A percentile compares a stretch with the other conserved stretches of the same genome.
Evolutionary conservation across 495 filamentous ascomycete genomes (phyloP).

Genomic region (Xylaria flabelliformis): DNA sequence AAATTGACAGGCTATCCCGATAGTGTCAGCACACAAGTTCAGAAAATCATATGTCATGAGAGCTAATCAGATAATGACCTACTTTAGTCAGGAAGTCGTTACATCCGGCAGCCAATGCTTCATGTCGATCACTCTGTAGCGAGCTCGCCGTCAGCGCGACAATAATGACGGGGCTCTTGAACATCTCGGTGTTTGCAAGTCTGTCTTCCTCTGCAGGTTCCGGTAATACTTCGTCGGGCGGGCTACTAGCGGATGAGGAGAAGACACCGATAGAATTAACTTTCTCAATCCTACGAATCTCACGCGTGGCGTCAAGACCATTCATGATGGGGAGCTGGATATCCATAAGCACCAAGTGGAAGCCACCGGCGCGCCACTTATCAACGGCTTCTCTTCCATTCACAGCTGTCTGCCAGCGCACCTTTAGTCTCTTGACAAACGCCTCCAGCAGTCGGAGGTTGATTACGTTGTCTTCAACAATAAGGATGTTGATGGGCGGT

Average conservation of each 20-base stretch:
- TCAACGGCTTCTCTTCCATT: slow-evolving; percentile 91
- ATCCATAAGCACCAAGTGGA: slow-evolving; percentile 97
- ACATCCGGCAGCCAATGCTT: slow-evolving; percentile 92
- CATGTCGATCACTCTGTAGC: slow-evolving; percentile 91
- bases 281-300: slow-evolving; percentile 88
- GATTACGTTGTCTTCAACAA: slow-evolving; percentile 98
- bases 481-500: slow-evolving; percentile 95
- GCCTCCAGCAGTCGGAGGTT: slow-evolving; percentile 91
- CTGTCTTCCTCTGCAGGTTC: slow-evolving; percentile 66
- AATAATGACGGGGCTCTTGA: slow-evolving; percentile 97
- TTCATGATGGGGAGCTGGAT: slow-evolving; percentile 98
- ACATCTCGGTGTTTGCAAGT: slow-evolving; percentile 72
- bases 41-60: background rate
- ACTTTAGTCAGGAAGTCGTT: slow-evolving; percentile 99
- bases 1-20: slow-evolving; percentile 84
- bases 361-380: slow-evolving; percentile 94
- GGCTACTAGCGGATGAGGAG: slow-evolving; percentile 53
- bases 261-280: slow-evolving; percentile 92
- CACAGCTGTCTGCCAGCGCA: slow-evolving; percentile 96
- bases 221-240: slow-evolving; percentile 44
- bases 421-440: slow-evolving; percentile 95
- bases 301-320: slow-evolving; percentile 93
- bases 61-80: slow-evolving; percentile 34
- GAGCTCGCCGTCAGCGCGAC: slow-evolving; percentile 94
- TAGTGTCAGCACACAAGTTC: background rate